A percentile compares a stretch with the other conserved stretches of the same genome.
phyloP scores from a whole-genome alignment of 2,329 filamentous ascomycete species.

The Penicillium sp. region DNA sequence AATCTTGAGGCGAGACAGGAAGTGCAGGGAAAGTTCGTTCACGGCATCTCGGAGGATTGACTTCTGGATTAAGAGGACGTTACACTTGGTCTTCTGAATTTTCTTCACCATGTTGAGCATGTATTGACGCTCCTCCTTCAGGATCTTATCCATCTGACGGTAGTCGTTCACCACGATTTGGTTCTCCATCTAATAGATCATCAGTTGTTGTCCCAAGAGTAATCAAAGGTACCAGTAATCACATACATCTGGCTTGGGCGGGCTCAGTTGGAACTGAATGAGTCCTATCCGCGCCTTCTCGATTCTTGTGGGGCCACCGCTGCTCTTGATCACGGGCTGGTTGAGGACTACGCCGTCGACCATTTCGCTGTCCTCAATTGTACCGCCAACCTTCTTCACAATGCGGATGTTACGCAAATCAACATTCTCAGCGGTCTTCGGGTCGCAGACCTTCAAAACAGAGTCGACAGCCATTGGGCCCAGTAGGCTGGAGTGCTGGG shows the following conservation, averaged over 20 bases:
- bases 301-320: conserved; percentile 83
- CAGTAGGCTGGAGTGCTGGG: conserved; percentile 89
- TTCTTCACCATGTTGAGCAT: conserved; percentile 99
- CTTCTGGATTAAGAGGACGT: conserved; percentile 96
- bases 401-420: conserved; percentile 95
- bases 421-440: conserved; percentile 93
- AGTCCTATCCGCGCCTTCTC: conserved; percentile 96
- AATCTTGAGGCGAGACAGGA: conserved; percentile 95
- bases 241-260: conserved; percentile 89
- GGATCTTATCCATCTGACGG: conserved; percentile 99
- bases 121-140: conserved; percentile 98
- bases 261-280: conserved; percentile 98
- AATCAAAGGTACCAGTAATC: neutral
- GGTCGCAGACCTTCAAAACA: conserved; percentile 90
- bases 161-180: conserved; percentile 99
- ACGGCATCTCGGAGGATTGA: conserved; percentile 96
- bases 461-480: conserved; percentile 98
- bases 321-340: conserved; percentile 89
- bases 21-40: conserved; percentile 95
- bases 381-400: conserved; percentile 95
- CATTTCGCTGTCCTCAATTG: conserved; percentile 97
- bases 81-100: conserved; percentile 99
- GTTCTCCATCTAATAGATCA: conserved; percentile 78
- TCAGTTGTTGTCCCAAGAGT: conserved; percentile 16
- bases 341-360: conserved; percentile 90